A percentile compares a stretch with the other conserved stretches of the same genome.
These are phyloP conservation scores for Didymella exigua DNA, from an alignment of 2,329 filamentous ascomycete genomes.

Conservation along the genomic window DNA sequence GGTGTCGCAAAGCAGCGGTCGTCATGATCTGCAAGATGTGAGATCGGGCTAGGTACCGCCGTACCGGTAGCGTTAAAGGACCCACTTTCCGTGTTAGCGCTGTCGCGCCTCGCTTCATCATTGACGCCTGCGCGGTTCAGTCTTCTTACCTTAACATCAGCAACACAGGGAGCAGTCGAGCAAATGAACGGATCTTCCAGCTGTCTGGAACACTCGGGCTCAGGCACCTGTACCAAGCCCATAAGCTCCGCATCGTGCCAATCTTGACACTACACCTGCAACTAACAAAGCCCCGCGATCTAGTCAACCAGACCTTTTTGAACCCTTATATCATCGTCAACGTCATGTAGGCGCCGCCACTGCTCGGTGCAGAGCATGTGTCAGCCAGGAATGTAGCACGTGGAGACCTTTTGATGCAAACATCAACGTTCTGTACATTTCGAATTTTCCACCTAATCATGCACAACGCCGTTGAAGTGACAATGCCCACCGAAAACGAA, in stretches of 20 bases:
- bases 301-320: conserved; percentile 3
- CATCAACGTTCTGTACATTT: neutral
- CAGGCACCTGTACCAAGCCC: neutral
- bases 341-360: conserved; percentile 8
- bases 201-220: too few relatives aligned
- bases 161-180: neutral
- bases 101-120: neutral
- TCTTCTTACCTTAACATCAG: neutral
- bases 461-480: neutral
- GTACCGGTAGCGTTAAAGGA: neutral
- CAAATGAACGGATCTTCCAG: neutral
- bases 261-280: neutral
- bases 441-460: neutral
- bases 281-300: neutral
- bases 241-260: neutral
- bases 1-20: neutral
- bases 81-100: neutral
- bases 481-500: neutral
- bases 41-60: too few relatives aligned
- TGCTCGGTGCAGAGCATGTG: neutral
- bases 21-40: neutral
- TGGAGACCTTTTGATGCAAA: neutral
- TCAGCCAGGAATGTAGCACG: neutral
- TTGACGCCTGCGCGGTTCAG: neutral
- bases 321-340: conserved; percentile 13